Evolutionary conservation across 306 rosid genomes (phyloP), one percentile per base, ranked within the genome.

Genomic region (Canavalia gladiata): DNA sequence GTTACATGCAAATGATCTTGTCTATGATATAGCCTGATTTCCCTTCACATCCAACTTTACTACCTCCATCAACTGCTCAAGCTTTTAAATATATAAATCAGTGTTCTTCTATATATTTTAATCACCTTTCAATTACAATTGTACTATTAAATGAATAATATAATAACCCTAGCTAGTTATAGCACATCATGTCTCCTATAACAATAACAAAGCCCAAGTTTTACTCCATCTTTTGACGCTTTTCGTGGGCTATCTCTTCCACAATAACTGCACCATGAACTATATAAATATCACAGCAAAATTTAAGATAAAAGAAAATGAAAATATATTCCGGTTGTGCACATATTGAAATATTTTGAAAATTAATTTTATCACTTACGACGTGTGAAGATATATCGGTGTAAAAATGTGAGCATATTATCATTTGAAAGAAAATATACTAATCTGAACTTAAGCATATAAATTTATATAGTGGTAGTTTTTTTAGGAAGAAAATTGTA

Each of bases 1-100:
- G 62, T 75, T 37, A 59, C 77, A 47, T 76, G 72, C 42, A 18
- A 54, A 74, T 63, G 60, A 73, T 81, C 0, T 63, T 8, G 41
- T 59, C 81, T 76, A 75, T 37, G 62, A 3, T 68, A n/a, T 68
- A 68, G 86, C 68, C 68, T 71, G 86, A 62, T 50, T 68, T 77
- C 34, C 68, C 65, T 58, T 75, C 64, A 41, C 73, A 82, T 74
- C 71, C 47, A 49, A 72, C 79, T 60, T 80, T 70, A 71, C 78
- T 78, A 18, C 74, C 56, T 59, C 25, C 0, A 63, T 45, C 69
- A 45, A 46, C 52, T 56, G 49, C 76, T 34, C 42, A 18, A 65
- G 68, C 52, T 57, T 18, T 66, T 49, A 7, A 45, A 60, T 59
- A 47, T 45, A 30, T 33, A 8, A 25, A 33, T 5, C 6, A 25